Conservation (phyloP, 129 eudicot genomes). For the Centaurea solstitialis region DNA sequence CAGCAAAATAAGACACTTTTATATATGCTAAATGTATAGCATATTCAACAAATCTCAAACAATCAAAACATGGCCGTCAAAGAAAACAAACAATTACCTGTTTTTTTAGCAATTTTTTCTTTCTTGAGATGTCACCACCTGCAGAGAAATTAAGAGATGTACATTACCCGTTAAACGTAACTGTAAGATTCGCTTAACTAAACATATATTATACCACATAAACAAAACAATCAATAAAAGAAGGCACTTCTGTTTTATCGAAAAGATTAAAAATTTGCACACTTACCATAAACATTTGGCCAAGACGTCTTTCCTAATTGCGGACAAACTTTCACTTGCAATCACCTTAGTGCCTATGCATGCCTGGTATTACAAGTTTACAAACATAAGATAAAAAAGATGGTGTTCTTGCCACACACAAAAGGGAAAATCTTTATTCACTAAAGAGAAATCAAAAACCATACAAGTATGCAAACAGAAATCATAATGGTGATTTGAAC, state of each 20-base stretch:
- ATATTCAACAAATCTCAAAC: background rate
- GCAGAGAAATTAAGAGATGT: conserved; percentile 17
- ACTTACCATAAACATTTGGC: conserved; percentile 98
- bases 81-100: conserved; percentile 50
- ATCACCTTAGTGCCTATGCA: conserved; percentile 92
- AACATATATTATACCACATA: background rate
- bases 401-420: background rate
- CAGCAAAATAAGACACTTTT: background rate
- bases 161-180: background rate
- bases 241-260: background rate
- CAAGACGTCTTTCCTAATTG: conserved; percentile 90
- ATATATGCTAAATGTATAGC: background rate
- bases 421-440: background rate
- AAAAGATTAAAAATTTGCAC: too few relatives aligned
- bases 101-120: conserved; percentile 89
- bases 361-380: conserved; percentile 55
- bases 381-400: background rate
- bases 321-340: conserved; percentile 93
- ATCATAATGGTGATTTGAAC: background rate
- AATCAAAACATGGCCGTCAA: background rate
- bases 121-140: conserved; percentile 97
- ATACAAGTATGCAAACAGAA: background rate
- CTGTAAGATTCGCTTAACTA: background rate
- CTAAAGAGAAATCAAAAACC: background rate
- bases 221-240: background rate